phyloP scores from a whole-genome alignment of 140 eudicot species.

The Ambrosia hybrid region DNA sequence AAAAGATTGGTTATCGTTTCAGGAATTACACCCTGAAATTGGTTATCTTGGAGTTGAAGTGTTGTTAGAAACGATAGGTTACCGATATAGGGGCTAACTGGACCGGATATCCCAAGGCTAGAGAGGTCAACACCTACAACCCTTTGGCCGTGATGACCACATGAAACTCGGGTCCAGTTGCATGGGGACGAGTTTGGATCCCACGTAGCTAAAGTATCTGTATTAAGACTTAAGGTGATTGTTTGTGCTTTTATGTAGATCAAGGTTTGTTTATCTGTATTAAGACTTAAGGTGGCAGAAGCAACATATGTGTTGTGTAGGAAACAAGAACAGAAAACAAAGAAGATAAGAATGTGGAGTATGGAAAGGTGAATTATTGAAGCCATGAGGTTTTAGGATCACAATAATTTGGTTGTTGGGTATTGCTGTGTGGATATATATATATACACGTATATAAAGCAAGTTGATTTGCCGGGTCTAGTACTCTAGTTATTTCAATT shows the following conservation, averaged over 20 bases:
- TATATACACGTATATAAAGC: neutral
- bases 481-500: constrained; percentile 5
- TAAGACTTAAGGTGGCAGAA: constrained; percentile 32
- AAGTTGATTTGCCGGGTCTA: neutral
- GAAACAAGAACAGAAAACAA: constrained; percentile 20
- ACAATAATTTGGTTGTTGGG: neutral
- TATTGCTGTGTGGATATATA: neutral
- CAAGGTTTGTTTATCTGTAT: constrained; percentile 60
- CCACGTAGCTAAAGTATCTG: constrained; percentile 49
- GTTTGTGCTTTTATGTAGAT: constrained; percentile 48
- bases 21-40: constrained; percentile 44
- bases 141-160: constrained; percentile 36
- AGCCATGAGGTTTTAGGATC: constrained; percentile 19
- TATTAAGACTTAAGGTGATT: too few species aligned
- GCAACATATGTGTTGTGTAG: constrained; percentile 10
- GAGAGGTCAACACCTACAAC: constrained; percentile 54
- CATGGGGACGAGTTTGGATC: constrained; percentile 54
- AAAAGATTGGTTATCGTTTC: constrained; percentile 44
- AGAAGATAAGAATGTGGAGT: constrained; percentile 8
- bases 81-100: constrained; percentile 43
- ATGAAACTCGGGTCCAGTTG: constrained; percentile 67
- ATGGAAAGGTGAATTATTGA: neutral
- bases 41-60: constrained; percentile 58
- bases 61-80: constrained; percentile 59
- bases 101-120: constrained; percentile 28